Evolutionary conservation across 306 rosid species (phyloP), one percentile per base, ranked within the genome.

Genomic region (Cicer yamashitae): DNA sequence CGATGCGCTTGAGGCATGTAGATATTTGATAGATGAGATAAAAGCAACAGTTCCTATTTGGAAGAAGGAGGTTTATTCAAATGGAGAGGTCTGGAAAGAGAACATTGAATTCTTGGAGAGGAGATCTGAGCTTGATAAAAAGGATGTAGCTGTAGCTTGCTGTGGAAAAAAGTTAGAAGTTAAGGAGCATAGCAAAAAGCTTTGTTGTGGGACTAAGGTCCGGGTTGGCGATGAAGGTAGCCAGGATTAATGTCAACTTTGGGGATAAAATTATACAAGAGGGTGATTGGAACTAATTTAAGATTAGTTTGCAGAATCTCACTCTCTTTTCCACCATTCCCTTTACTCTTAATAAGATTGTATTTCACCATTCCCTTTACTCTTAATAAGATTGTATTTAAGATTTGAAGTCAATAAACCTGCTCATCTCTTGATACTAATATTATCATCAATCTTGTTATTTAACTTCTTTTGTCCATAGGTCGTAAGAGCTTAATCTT

Each of bases 61-160:
- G 98, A 94, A 94, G 81, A 91, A 94, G 77, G 98, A 94, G 85
- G 92, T 94, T 62, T 90, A 90, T 80, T 54, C 83, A 59, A 90
- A 94, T 83, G 98, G 98, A 53, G 98, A 91, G 85, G 91, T 90
- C 74, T 91, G 98, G 98, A 91, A 94, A 83, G 97, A 91, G 86
- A 94, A 94, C 70, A 76, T 83, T 0, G 97, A 94, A 77, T 94
- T 94, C 90, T 47, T 87, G 60, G 88, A 94, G 74, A 86, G 93
- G 71, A 93, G 84, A 75, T 75, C 75, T 30, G 91, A 88, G 79
- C 81, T 84, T 40, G 89, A 86, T 75, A 83, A 77, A 70, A 80
- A 82, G 45, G 77, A 81, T 76, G 86, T 18, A 22, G 74, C 8
- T 77, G 86, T n/a, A n/a, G 73, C 10, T 38, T 38, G 67, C 38